Evolutionary conservation across 371 early-diverging fungal genomes (phyloP).

Genomic region (Homolaphlyctis polyrhiza): DNA sequence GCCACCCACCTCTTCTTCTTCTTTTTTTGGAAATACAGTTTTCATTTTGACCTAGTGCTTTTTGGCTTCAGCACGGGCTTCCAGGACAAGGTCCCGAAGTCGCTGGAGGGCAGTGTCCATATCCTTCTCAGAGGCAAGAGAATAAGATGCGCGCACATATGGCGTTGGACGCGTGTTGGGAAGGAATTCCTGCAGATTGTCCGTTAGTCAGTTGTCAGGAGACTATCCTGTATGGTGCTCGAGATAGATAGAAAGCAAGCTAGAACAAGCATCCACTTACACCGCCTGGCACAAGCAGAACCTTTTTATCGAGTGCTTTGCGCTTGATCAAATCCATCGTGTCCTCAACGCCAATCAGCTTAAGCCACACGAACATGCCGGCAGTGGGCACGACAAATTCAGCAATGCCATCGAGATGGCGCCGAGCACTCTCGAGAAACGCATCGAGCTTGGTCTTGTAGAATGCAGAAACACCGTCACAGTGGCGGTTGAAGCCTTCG

Average conservation of each 20-base stretch:
- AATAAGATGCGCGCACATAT: conserved; percentile 61
- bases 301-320: conserved; percentile 67
- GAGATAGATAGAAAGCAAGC: not conserved
- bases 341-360: conserved; percentile 56
- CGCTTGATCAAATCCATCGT: conserved; percentile 56
- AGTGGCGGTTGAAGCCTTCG: conserved; percentile 63
- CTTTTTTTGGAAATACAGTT: too few species aligned
- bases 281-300: conserved; percentile 70
- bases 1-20: too few species aligned
- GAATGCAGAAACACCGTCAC: conserved; percentile 45
- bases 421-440: conserved; percentile 52
- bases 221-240: not conserved
- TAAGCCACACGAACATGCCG: conserved; percentile 83
- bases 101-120: conserved; percentile 60
- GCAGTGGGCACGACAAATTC: conserved; percentile 66
- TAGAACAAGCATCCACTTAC: conserved; percentile 27
- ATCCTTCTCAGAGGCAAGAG: conserved; percentile 53
- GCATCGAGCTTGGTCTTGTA: conserved; percentile 61
- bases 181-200: conserved; percentile 31
- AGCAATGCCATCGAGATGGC: conserved; percentile 55
- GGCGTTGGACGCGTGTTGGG: conserved; percentile 37
- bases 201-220: not conserved
- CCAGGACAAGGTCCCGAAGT: conserved; percentile 39
- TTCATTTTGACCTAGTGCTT: too few species aligned
- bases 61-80: conserved; percentile 12